Conservation (phyloP, 2,329 filamentous ascomycete species). For the Ophiostoma fasciatum region DNA sequence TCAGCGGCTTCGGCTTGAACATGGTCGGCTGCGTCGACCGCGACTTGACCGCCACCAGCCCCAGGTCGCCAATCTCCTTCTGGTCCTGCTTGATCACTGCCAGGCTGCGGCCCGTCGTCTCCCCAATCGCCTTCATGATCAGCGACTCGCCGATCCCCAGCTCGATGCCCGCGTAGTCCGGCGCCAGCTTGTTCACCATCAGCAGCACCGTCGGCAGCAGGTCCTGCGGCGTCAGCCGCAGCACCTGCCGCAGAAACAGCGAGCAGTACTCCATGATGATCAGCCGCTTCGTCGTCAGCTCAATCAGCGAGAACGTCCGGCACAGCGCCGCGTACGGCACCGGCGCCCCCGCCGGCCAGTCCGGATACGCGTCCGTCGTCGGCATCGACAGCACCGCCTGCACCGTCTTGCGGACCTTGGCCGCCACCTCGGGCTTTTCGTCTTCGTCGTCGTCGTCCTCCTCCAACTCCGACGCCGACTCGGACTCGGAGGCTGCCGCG, state of each 20-base stretch:
- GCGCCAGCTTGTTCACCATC: conserved; percentile 96
- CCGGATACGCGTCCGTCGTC: conserved; percentile 72
- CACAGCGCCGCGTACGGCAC: conserved; percentile 93
- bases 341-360: conserved; percentile 79
- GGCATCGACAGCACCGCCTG: conserved; percentile 70
- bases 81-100: conserved; percentile 90
- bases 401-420: conserved; percentile 65
- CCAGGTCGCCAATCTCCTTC: conserved; percentile 89
- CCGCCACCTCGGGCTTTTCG: conserved; percentile 54
- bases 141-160: conserved; percentile 96
- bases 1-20: conserved; percentile 92
- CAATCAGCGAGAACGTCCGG: conserved; percentile 84
- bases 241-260: conserved; percentile 83
- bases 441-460: conserved; percentile 35
- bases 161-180: conserved; percentile 92
- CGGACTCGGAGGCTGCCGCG: conserved; percentile 23
- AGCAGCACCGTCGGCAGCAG: conserved; percentile 77
- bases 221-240: conserved; percentile 77
- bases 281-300: conserved; percentile 85
- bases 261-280: conserved; percentile 82
- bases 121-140: conserved; percentile 97
- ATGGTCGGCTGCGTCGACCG: conserved; percentile 91
- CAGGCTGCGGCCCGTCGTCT: conserved; percentile 78
- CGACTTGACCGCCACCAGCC: conserved; percentile 89
- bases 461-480: no score